Evolutionary conservation across 306 rosid genomes (phyloP).

Genomic region (Cucurbita maxima): DNA sequence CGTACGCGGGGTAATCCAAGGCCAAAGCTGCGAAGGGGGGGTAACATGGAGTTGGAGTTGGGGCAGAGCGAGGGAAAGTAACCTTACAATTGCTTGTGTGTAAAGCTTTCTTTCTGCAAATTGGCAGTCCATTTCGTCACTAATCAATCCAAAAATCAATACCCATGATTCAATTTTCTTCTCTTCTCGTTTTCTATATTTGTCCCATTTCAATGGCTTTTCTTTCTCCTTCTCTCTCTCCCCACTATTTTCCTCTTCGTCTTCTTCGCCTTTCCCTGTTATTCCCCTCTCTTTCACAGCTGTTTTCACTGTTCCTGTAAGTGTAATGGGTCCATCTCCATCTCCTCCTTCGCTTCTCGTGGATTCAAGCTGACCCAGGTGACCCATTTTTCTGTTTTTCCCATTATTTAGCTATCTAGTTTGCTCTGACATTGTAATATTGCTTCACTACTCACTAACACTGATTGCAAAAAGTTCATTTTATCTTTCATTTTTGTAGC

Average conservation of each 20-base stretch:
- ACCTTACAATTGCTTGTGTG: constrained; percentile 8
- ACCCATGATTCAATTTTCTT: constrained; percentile 2
- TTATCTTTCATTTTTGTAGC: background rate
- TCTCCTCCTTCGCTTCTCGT: background rate
- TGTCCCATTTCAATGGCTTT: background rate
- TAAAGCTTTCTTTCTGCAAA: constrained; percentile 6
- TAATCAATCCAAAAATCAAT: constrained; percentile 2
- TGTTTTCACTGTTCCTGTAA: background rate
- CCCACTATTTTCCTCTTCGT: constrained; percentile 3
- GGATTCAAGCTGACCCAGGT: constrained; percentile 4
- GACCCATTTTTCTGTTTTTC: background rate
- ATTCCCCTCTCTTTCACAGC: background rate
- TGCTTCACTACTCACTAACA: background rate
- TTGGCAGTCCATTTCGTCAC: constrained; percentile 7
- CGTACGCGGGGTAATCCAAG: background rate
- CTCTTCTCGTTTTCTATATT: background rate
- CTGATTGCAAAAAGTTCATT: background rate
- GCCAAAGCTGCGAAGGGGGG: background rate
- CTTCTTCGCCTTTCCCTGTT: constrained; percentile 6
- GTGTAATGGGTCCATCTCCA: background rate
- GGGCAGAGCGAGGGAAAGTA: constrained; percentile 6
- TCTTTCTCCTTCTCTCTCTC: background rate
- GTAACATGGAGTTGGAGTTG: background rate
- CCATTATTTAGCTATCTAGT: background rate
- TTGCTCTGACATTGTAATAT: background rate